Evolutionary conservation across 768 basidiomycete species (phyloP).

Genomic region (Mycena floridula): DNA sequence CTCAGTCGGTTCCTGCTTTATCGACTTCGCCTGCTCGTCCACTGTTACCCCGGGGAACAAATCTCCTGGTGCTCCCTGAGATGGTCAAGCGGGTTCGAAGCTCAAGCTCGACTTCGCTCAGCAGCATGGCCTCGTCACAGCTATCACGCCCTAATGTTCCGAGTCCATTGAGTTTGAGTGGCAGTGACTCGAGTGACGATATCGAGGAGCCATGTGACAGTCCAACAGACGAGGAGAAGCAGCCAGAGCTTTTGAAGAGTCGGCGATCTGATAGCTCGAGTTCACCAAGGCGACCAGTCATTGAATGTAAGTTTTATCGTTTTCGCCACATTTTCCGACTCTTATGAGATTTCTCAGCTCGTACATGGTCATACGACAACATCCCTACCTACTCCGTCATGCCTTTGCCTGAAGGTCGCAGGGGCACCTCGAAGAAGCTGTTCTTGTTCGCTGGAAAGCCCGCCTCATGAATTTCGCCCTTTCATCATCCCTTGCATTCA

Average conservation of each 20-base stretch:
- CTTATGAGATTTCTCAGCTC: constrained; percentile 36
- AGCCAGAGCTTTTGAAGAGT: constrained; percentile 20
- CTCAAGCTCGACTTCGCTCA: not conserved
- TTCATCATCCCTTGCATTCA: not conserved
- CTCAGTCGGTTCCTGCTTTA: not conserved
- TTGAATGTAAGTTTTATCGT: constrained; percentile 43
- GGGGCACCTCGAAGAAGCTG: constrained; percentile 54
- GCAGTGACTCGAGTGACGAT: constrained; percentile 25
- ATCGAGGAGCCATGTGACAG: constrained; percentile 19
- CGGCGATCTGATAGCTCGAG: constrained; percentile 16
- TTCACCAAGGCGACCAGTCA: constrained; percentile 32
- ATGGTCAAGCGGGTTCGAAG: not conserved
- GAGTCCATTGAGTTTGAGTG: constrained; percentile 33
- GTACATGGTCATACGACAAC: constrained; percentile 76
- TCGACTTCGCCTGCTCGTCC: not conserved
- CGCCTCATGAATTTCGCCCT: not conserved
- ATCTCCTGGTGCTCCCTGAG: not conserved
- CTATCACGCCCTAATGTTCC: not conserved
- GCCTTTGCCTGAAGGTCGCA: constrained; percentile 51
- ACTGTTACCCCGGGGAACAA: not conserved
- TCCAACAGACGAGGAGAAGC: constrained; percentile 21
- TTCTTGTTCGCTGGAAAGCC: constrained; percentile 58
- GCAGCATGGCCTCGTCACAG: constrained; percentile 10
- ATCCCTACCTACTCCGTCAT: constrained; percentile 63
- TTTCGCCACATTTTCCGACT: constrained; percentile 6